Conservation (phyloP, 176 grass and related monocot genomes). For the Aechmea fasciata region DNA sequence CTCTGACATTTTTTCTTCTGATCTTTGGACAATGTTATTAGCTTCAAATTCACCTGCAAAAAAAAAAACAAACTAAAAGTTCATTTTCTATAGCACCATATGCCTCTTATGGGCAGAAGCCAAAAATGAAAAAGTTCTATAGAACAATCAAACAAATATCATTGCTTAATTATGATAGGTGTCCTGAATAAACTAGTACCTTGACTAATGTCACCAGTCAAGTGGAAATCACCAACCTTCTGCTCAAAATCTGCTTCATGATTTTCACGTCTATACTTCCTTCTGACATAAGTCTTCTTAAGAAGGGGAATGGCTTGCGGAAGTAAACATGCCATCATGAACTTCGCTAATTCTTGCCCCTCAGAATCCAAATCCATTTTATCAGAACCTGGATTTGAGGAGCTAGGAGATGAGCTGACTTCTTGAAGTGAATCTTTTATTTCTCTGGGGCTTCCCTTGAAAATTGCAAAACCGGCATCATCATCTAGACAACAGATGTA, state of each 20-base stretch:
- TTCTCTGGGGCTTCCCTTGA: slow-evolving; percentile 34
- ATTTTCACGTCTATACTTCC: slow-evolving; percentile 39
- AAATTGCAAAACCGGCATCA: slow-evolving; percentile 24
- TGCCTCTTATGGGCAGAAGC: neutral
- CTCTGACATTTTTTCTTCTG: slow-evolving; percentile 8
- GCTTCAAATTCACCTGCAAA: slow-evolving; percentile 24
- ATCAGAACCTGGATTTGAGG: slow-evolving; percentile 64
- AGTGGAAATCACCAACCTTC: slow-evolving; percentile 18
- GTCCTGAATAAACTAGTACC: slow-evolving; percentile 36
- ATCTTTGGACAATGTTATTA: slow-evolving; percentile 22
- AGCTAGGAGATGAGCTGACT: slow-evolving; percentile 36
- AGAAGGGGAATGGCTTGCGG: slow-evolving; percentile 80
- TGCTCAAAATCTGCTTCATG: slow-evolving; percentile 17
- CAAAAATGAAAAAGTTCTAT: slow-evolving; percentile 2
- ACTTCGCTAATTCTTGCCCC: slow-evolving; percentile 55
- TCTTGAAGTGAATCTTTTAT: slow-evolving; percentile 48
- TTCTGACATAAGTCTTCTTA: slow-evolving; percentile 49
- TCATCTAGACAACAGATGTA: slow-evolving; percentile 10
- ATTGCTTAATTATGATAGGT: neutral
- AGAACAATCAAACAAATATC: slow-evolving; percentile 1
- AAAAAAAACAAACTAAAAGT: slow-evolving; percentile 13
- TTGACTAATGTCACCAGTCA: slow-evolving; percentile 26
- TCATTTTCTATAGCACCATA: slow-evolving; percentile 11
- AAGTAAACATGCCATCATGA: slow-evolving; percentile 84
- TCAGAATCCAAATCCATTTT: slow-evolving; percentile 44